A percentile compares a stretch with the other conserved stretches of the same genome.
Evolutionary conservation across 1,284 basidiomycete species (phyloP).

Genomic region (Flammula alnicola): DNA sequence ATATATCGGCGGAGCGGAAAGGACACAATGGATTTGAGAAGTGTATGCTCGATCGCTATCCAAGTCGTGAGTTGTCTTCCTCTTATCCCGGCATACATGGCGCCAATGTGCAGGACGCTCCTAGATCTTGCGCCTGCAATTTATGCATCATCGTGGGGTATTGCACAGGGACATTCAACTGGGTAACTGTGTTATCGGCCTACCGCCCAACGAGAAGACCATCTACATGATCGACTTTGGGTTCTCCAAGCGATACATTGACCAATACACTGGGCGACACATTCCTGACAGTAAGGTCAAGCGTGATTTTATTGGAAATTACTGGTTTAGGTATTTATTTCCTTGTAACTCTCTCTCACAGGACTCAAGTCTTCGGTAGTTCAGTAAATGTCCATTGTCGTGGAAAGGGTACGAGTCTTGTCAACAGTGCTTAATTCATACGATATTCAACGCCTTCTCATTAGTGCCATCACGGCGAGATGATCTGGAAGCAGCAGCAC

Average conservation of each 20-base stretch:
- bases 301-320: slow-evolving; percentile 79
- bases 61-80: slow-evolving; percentile 59
- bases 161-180: slow-evolving; percentile 79
- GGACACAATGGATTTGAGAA: slow-evolving; percentile 66
- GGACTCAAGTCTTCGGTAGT: slow-evolving; percentile 29
- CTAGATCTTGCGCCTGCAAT: slow-evolving; percentile 69
- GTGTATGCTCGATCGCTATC: slow-evolving; percentile 72
- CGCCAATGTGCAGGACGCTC: not conserved
- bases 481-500: slow-evolving; percentile 73
- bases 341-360: not conserved
- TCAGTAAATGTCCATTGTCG: slow-evolving; percentile 77
- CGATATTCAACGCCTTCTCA: slow-evolving; percentile 6
- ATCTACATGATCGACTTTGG: slow-evolving; percentile 86
- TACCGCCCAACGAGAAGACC: slow-evolving; percentile 54
- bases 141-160: slow-evolving; percentile 73
- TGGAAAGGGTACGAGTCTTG: slow-evolving; percentile 55
- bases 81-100: not conserved
- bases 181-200: slow-evolving; percentile 72
- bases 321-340: slow-evolving; percentile 65
- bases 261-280: slow-evolving; percentile 62
- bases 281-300: slow-evolving; percentile 68
- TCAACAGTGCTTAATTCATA: not conserved
- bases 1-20: slow-evolving; percentile 59
- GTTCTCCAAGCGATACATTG: slow-evolving; percentile 77
- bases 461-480: slow-evolving; percentile 75